phyloP scores from a whole-genome alignment of 2,329 filamentous ascomycete species.

The Monilinia laxa region DNA sequence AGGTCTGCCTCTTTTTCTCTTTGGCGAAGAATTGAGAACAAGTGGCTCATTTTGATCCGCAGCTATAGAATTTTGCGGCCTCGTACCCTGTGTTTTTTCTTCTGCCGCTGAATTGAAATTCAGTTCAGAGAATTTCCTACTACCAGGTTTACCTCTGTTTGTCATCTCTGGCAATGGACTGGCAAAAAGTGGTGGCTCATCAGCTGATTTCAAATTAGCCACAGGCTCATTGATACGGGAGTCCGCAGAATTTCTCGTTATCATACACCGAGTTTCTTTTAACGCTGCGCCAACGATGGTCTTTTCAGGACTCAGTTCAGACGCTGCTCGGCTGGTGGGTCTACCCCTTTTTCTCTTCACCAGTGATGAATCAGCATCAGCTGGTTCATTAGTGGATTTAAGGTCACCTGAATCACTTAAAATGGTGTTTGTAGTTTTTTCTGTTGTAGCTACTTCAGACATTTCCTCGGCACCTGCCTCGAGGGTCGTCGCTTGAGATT shows the following conservation, averaged over 20 bases:
- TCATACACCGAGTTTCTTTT: not conserved
- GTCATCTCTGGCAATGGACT: not conserved
- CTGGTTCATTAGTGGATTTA: not conserved
- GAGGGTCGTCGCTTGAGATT: not conserved
- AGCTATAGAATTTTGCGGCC: not conserved
- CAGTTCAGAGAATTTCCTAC: constrained; percentile 4
- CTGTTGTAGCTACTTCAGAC: too few species aligned
- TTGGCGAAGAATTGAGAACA: not conserved
- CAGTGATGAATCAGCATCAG: not conserved
- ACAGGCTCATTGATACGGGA: not conserved
- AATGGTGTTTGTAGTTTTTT: not conserved
- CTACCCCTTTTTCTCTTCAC: constrained; percentile 11
- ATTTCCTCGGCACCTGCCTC: not conserved
- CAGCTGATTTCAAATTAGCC: not conserved
- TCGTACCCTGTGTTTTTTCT: too few species aligned
- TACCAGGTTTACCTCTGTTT: not conserved
- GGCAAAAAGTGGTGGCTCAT: not conserved
- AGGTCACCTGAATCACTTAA: not conserved
- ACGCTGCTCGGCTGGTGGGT: not conserved
- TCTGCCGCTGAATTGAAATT: not conserved
- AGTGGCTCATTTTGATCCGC: too few species aligned
- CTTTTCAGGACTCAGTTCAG: not conserved
- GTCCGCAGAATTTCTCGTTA: not conserved
- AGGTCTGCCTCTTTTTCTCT: constrained; percentile 10
- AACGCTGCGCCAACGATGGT: not conserved